These are phyloP conservation scores for Penicillium bialowiezense DNA, from an alignment of 495 filamentous ascomycete species.

Conservation along the genomic window DNA sequence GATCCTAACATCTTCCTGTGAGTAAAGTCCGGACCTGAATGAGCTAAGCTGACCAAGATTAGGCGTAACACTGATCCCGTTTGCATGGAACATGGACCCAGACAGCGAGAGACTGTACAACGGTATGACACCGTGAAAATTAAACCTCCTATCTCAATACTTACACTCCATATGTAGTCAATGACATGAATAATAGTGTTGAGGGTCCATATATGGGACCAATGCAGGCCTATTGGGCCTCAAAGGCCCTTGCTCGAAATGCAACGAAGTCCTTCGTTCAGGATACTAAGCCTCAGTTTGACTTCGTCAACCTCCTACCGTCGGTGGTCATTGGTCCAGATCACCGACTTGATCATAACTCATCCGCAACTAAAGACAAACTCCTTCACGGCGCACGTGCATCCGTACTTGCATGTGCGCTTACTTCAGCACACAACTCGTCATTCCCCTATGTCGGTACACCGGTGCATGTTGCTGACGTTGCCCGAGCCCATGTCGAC, in stretches of 20 bases:
- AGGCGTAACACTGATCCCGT: conserved; percentile 22
- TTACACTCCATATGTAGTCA: conserved; percentile 1
- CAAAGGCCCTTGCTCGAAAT: conserved; percentile 29
- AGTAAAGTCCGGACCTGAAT: background rate
- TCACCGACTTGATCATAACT: conserved; percentile 8
- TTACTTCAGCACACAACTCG: conserved; percentile 8
- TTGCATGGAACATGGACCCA: conserved; percentile 20
- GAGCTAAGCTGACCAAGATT: background rate
- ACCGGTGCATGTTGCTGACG: conserved; percentile 25
- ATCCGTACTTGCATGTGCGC: conserved; percentile 11
- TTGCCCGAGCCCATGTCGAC: conserved; percentile 25
- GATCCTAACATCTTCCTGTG: conserved; percentile 45
- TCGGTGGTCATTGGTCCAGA: conserved; percentile 22
- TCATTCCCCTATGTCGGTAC: conserved; percentile 19
- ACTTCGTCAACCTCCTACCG: conserved; percentile 20
- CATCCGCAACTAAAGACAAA: conserved; percentile 2
- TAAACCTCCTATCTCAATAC: too few relatives aligned
- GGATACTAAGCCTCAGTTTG: conserved; percentile 17
- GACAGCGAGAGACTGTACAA: conserved; percentile 17
- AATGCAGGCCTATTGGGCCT: conserved; percentile 27
- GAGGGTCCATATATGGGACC: conserved; percentile 7
- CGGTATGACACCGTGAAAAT: background rate
- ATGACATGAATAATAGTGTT: conserved; percentile 13
- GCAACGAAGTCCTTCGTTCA: conserved; percentile 22
- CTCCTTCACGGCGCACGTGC: conserved; percentile 15